Conservation (phyloP, 148 eudicot genomes). For the Linanthus parryae region DNA sequence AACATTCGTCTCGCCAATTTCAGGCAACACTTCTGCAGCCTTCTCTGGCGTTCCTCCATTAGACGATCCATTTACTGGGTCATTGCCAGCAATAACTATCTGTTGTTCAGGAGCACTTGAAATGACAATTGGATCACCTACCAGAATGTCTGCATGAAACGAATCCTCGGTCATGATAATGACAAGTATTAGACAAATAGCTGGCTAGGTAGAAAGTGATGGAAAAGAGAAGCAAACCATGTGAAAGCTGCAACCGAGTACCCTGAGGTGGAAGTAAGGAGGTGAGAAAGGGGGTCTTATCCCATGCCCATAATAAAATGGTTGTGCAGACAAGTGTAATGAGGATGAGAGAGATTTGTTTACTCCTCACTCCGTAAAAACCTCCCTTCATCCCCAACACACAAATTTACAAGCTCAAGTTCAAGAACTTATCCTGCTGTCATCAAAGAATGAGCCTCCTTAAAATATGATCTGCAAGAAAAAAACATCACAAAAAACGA, state of each 20-base stretch:
- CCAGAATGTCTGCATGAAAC: too few relatives aligned
- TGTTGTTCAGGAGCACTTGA: constrained; percentile 5
- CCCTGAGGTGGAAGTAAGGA: constrained; percentile 38
- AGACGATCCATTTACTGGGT: constrained; percentile 9
- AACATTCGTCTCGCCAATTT: constrained; percentile 1
- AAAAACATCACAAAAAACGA: too few relatives aligned
- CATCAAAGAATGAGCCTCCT: too few relatives aligned
- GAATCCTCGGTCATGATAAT: constrained; percentile 12
- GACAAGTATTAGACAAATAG: background rate
- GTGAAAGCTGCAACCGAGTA: constrained; percentile 25
- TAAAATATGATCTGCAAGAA: too few relatives aligned
- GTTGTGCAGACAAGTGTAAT: constrained; percentile 36
- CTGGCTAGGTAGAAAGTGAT: background rate
- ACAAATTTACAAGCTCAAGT: too few relatives aligned
- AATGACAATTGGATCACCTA: constrained; percentile 10
- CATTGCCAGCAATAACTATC: constrained; percentile 9
- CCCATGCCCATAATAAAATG: constrained; percentile 57
- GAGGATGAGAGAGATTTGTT: constrained; percentile 38
- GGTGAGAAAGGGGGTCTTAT: constrained; percentile 37
- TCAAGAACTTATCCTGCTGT: too few relatives aligned
- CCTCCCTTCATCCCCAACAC: constrained; percentile 52
- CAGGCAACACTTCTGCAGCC: constrained; percentile 8
- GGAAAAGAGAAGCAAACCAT: constrained; percentile 33
- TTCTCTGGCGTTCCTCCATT: constrained; percentile 6
- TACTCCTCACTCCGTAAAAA: constrained; percentile 29